Evolutionary conservation across 495 filamentous ascomycete species (phyloP).

Genomic region (Aspergillus cristatus): DNA sequence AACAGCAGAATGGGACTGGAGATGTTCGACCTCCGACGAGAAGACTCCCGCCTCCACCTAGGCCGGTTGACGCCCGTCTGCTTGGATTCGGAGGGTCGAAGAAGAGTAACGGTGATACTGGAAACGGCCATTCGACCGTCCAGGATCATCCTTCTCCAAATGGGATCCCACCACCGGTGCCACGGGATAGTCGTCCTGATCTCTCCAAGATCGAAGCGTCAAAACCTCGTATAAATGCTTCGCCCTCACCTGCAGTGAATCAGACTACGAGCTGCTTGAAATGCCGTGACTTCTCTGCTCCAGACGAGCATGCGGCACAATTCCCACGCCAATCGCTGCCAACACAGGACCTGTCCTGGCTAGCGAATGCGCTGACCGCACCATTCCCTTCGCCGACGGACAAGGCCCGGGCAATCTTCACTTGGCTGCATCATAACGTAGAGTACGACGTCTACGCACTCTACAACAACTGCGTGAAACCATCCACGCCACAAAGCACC

Average conservation of each 20-base stretch:
- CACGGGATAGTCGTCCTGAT: constrained; percentile 48
- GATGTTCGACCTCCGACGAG: constrained; percentile 15
- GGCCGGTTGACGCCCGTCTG: constrained; percentile 22
- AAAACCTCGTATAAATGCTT: constrained; percentile 37
- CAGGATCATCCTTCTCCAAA: constrained; percentile 9
- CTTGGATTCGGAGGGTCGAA: constrained; percentile 34
- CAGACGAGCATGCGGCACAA: constrained; percentile 68
- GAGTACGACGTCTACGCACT: constrained; percentile 71
- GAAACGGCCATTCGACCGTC: background rate
- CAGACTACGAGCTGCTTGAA: constrained; percentile 51
- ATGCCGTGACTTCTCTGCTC: constrained; percentile 79
- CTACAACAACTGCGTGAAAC: constrained; percentile 57
- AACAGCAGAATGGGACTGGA: constrained; percentile 5
- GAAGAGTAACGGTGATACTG: constrained; percentile 16
- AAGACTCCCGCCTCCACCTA: constrained; percentile 29
- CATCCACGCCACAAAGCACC: constrained; percentile 57
- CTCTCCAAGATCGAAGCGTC: constrained; percentile 44
- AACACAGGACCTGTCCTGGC: constrained; percentile 52
- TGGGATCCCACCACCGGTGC: constrained; percentile 45
- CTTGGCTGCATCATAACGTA: constrained; percentile 93
- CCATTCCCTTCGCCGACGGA: constrained; percentile 78
- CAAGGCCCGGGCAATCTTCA: constrained; percentile 85
- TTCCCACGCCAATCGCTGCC: constrained; percentile 65
- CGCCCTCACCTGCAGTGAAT: constrained; percentile 6
- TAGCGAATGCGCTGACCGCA: constrained; percentile 65